These are phyloP conservation scores for Periconia macrospinosa DNA, from an alignment of 2,329 filamentous ascomycete species.

Conservation along the genomic window DNA sequence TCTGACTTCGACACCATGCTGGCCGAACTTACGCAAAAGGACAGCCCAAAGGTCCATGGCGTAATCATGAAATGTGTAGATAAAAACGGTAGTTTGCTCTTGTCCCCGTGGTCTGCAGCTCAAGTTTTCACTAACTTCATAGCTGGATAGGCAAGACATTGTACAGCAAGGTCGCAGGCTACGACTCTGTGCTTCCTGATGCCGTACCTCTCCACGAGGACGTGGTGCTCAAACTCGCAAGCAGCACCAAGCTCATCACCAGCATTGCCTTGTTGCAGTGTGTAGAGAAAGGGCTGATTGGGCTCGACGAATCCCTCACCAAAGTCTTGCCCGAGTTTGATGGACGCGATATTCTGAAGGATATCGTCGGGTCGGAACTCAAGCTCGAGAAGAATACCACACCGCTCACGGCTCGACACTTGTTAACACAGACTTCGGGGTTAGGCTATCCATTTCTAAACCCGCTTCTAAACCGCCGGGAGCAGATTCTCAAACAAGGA, in stretches of 20 bases:
- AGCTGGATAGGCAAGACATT: not conserved
- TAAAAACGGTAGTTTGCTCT: not conserved
- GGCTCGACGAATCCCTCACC: conserved; percentile 19
- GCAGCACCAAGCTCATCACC: conserved; percentile 24
- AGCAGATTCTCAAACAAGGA: not conserved
- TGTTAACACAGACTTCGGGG: conserved; percentile 23
- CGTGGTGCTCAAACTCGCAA: conserved; percentile 20
- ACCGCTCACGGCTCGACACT: conserved; percentile 12
- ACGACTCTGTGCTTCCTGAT: conserved; percentile 1
- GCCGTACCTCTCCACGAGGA: conserved; percentile 6
- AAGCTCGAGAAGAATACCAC: conserved; percentile 2
- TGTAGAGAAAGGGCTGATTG: conserved; percentile 20
- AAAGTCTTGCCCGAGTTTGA: conserved; percentile 19
- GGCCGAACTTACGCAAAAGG: conserved; percentile 1
- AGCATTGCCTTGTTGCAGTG: conserved; percentile 21
- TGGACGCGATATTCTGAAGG: conserved; percentile 12
- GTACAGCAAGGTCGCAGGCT: conserved; percentile 5
- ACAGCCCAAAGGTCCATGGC: conserved; percentile 2
- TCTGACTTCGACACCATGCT: conserved; percentile 4
- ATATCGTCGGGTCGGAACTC: not conserved
- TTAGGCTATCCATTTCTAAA: conserved; percentile 12
- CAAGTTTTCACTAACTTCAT: not conserved
- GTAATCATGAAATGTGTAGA: conserved; percentile 4
- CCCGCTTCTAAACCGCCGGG: conserved; percentile 5
- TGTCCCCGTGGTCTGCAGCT: not conserved